phyloP scores from a whole-genome alignment of 768 basidiomycete species.

The Russula vinacea region DNA sequence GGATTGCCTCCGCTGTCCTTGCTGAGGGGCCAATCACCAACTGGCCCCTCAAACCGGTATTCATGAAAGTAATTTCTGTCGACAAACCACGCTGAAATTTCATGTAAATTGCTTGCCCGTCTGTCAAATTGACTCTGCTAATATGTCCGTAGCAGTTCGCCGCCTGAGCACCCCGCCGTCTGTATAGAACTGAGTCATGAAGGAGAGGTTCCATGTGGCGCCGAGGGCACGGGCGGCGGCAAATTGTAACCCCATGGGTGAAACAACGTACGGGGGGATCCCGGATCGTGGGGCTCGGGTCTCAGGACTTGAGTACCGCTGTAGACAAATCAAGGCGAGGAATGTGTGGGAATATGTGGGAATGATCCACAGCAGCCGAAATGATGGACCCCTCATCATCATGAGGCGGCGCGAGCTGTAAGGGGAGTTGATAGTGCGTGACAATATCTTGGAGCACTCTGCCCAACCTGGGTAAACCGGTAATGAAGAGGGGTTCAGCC shows the following conservation, averaged over 20 bases:
- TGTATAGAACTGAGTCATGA: not conserved
- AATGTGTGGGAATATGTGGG: conserved; percentile 3
- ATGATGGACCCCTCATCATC: conserved; percentile 14
- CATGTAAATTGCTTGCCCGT: not conserved
- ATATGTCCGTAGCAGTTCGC: not conserved
- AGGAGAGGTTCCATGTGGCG: conserved; percentile 8
- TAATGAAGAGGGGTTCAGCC: conserved; percentile 20
- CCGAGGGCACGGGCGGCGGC: conserved; percentile 2
- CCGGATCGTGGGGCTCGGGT: conserved; percentile 5
- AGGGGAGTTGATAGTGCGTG: conserved; percentile 9
- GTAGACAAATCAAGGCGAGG: not conserved
- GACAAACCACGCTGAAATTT: not conserved
- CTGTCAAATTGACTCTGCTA: conserved; percentile 5
- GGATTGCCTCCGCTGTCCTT: conserved; percentile 11
- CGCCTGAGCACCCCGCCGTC: not conserved
- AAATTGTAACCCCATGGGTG: conserved; percentile 14
- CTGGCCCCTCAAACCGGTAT: not conserved
- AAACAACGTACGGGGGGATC: conserved; percentile 6
- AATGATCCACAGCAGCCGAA: conserved; percentile 12
- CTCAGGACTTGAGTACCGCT: not conserved
- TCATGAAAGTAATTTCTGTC: not conserved
- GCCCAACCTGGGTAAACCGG: conserved; percentile 17
- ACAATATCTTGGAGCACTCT: conserved; percentile 13
- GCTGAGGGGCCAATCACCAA: not conserved
- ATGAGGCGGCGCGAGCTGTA: conserved; percentile 8